phyloP scores from a whole-genome alignment of 352 stramenopile species.

The Blastocystis sp. region DNA sequence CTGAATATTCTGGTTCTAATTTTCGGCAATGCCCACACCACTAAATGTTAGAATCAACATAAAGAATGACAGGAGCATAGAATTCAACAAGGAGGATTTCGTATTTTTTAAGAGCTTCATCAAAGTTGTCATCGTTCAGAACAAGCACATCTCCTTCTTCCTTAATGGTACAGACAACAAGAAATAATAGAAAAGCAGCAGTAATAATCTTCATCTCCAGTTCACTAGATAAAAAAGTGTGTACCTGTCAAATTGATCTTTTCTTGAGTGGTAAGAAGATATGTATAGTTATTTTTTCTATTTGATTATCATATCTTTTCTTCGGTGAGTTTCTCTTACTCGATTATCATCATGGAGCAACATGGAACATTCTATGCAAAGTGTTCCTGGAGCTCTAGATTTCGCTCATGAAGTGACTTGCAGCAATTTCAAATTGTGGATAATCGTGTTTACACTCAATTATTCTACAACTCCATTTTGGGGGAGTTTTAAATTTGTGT shows the following conservation, averaged over 20 bases:
- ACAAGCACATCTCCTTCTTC: background rate
- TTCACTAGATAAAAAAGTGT: background rate
- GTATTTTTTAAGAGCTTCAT: background rate
- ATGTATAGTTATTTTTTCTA: background rate
- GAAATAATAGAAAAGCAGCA: background rate
- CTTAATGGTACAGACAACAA: background rate
- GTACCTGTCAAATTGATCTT: background rate
- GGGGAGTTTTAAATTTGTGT: no score
- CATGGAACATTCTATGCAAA: no score
- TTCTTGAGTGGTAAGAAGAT: background rate
- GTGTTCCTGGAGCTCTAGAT: no score
- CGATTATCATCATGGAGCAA: no score
- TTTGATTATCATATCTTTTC: background rate
- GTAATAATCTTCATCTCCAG: background rate
- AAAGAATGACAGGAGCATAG: background rate
- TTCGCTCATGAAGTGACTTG: no score
- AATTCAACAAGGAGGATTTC: slow-evolving; percentile 36
- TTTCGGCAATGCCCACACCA: slow-evolving; percentile 43
- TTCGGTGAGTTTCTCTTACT: no score
- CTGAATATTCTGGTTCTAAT: background rate
- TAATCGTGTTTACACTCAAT: no score
- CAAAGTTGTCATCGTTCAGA: background rate
- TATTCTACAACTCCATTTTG: no score
- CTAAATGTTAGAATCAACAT: background rate
- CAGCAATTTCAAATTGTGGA: no score